Base-by-base conservation (phyloP, 2,329 filamentous ascomycete species). In the Chaetomium sp. region DNA sequence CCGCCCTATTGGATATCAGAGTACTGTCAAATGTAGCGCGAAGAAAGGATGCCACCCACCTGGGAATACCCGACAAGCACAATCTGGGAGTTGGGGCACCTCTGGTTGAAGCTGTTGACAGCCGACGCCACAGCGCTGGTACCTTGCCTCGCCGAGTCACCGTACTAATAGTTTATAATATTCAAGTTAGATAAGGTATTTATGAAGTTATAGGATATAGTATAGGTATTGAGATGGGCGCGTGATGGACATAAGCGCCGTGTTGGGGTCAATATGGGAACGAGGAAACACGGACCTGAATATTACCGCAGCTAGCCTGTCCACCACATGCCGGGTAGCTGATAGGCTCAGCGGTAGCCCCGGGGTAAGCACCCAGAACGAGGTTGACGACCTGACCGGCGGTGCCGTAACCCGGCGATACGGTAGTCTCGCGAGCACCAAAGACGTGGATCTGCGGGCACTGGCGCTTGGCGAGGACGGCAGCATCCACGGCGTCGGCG, bases 11-110 rank as follows among this genome's bases (percentile, higher is more conserved):
- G 2, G 3, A n/a, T 23, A n/a, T 47, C 21, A 23, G n/a, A 55
- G 8, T n/a, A 21, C 6, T 6, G 27, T 6, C 25, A 2, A 1
- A 3, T 47, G 23, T 23, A 3, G 9, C 33, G 1, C 4, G 7
- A 8, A 8, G 29, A 10, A 38, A 8, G 9, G 19, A 29, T 31
- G 5, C 4, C 23, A 63, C 74, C 19, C 71, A 83, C 83, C 77
- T 87, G 85, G 8, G 84, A 87, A 74, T 89, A 89, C 42, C 86
- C 87, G 45, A 88, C 83, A 35, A 88, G 75, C 6, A 88, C 84
- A 38, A 89, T 77, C 71, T 86, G 76, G 6, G 85, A 83, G 70
- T 74, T 75, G 10, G 87, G 86, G 71, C 86, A 89, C 70, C 79
- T 77, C 54, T 76, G 73, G 70, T 85, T 81, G 74, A 82, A 86